Evolutionary conservation across 352 stramenopile genomes (phyloP).

Genomic region (Phytophthora meadii): DNA sequence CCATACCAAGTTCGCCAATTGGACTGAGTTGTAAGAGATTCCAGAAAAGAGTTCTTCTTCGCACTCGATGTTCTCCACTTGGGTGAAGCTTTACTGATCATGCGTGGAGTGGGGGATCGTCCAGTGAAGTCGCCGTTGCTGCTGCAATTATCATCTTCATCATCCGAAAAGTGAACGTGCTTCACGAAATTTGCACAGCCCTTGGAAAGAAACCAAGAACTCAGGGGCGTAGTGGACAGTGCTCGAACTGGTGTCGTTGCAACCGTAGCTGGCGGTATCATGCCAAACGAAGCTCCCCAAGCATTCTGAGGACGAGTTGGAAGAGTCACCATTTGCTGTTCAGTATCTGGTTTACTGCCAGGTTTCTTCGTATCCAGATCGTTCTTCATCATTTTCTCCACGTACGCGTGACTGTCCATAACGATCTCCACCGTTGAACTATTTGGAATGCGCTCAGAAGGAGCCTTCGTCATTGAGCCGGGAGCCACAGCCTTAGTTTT

Average conservation of each 20-base stretch:
- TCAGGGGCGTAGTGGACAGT: constrained; percentile 52
- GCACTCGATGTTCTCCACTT: constrained; percentile 18
- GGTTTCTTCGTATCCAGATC: constrained; percentile 5
- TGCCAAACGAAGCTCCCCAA: constrained; percentile 63
- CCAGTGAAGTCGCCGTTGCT: constrained; percentile 3
- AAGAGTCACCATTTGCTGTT: constrained; percentile 1
- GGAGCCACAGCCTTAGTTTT: not conserved
- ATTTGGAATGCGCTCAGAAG: constrained; percentile 1
- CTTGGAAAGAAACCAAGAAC: constrained; percentile 72
- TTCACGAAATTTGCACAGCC: constrained; percentile 71
- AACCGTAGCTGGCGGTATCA: constrained; percentile 14
- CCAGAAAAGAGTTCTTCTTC: constrained; percentile 57
- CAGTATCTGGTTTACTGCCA: not conserved
- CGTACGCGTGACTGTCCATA: constrained; percentile 41
- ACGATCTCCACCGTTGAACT: constrained; percentile 20
- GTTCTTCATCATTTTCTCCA: constrained; percentile 36
- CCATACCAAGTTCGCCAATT: constrained; percentile 74
- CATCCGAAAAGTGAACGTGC: constrained; percentile 48
- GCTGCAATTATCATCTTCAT: constrained; percentile 17
- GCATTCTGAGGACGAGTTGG: constrained; percentile 26
- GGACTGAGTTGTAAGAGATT: constrained; percentile 49
- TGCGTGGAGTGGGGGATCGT: not conserved
- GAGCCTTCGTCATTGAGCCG: not conserved
- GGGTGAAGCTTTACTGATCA: constrained; percentile 15
- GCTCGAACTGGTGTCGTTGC: constrained; percentile 2